Conservation (phyloP, 352 stramenopile species). For the Pythium biforme region DNA sequence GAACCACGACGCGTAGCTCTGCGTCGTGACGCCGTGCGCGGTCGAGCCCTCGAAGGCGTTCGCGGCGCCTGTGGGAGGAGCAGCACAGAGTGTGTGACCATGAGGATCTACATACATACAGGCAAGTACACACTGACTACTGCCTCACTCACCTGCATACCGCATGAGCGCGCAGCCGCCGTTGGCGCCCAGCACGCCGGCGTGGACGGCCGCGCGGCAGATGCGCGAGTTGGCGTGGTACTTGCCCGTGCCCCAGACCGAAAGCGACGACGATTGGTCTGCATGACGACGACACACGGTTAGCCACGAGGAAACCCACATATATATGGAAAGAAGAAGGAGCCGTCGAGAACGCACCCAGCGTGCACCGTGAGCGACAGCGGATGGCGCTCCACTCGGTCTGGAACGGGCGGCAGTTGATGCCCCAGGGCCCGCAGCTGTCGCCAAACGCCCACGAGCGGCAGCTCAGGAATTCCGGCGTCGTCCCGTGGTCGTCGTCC, state of each 20-base stretch:
- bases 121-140: not conserved
- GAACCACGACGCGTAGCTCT: conserved; percentile 69
- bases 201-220: conserved; percentile 75
- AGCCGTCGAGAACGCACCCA: conserved; percentile 33
- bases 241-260: conserved; percentile 60
- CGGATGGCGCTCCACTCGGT: conserved; percentile 45
- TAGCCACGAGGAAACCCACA: not conserved
- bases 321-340: not conserved
- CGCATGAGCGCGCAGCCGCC: conserved; percentile 69
- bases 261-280: conserved; percentile 67
- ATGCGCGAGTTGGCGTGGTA: conserved; percentile 82
- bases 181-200: conserved; percentile 62
- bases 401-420: conserved; percentile 42
- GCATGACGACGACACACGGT: not conserved
- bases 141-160: conserved; percentile 46
- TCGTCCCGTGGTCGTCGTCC: conserved; percentile 32
- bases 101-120: not conserved
- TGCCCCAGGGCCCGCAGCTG: conserved; percentile 54
- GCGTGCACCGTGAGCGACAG: conserved; percentile 62
- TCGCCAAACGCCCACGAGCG: conserved; percentile 63
- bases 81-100: not conserved
- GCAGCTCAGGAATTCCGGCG: conserved; percentile 64
- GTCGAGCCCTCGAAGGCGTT: conserved; percentile 47
- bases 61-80: conserved; percentile 30
- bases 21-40: conserved; percentile 48